These are phyloP conservation scores for Glarea lozoyensis DNA, from an alignment of 495 filamentous ascomycete genomes.

Conservation along the genomic window DNA sequence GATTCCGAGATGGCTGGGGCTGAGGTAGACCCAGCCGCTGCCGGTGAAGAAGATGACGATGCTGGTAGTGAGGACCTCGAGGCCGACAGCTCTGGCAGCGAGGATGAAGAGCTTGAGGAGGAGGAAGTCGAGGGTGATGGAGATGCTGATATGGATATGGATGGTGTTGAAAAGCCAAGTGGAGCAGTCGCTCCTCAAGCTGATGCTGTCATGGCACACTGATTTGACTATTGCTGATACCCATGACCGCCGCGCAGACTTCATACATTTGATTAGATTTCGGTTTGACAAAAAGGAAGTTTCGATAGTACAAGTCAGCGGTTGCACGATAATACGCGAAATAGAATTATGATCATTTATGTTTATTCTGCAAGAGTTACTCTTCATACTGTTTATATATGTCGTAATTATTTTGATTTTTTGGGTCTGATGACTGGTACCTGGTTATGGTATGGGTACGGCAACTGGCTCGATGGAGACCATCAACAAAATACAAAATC, in stretches of 20 bases:
- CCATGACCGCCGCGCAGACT: not conserved
- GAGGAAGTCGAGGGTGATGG: conserved; percentile 58
- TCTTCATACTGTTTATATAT: no score
- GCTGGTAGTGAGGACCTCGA: conserved; percentile 95
- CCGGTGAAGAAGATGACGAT: conserved; percentile 63
- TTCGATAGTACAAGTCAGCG: not conserved
- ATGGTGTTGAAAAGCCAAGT: conserved; percentile 39
- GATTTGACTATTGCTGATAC: conserved; percentile 8
- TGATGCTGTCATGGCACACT: conserved; percentile 23
- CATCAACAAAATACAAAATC: no score
- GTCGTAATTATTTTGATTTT: no score
- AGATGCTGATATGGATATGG: conserved; percentile 81
- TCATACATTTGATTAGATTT: conserved; percentile 7
- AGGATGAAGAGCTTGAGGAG: conserved; percentile 76
- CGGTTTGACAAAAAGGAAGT: not conserved
- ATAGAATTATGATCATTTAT: no score
- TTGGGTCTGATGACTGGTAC: no score
- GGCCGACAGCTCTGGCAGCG: conserved; percentile 77
- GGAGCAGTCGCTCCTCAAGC: conserved; percentile 3
- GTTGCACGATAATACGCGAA: no score
- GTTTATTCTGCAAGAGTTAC: no score
- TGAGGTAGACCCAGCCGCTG: conserved; percentile 38
- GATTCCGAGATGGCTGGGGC: conserved; percentile 81
- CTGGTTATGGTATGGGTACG: no score
- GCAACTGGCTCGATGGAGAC: no score